A percentile compares a stretch with the other conserved stretches of the same genome.
Conservation (phyloP, 345 rosid species). For the Cardamine occulta region DNA sequence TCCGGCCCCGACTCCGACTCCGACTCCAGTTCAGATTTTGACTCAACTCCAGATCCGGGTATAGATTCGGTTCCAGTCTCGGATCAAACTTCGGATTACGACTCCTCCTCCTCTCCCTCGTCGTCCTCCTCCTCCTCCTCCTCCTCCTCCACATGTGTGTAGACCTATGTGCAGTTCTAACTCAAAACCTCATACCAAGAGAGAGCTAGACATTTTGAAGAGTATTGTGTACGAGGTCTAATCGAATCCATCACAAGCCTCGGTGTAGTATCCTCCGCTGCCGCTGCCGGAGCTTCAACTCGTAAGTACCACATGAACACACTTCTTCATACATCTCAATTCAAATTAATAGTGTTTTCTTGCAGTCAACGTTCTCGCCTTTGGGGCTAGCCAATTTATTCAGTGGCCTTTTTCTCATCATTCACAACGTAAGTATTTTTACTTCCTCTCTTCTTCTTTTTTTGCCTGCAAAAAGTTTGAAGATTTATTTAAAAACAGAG, state of each 20-base stretch:
- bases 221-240: conserved; percentile 85
- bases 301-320: conserved; percentile 51
- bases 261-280: conserved; percentile 83
- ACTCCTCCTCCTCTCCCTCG: too few relatives aligned
- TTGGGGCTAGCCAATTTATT: conserved; percentile 78
- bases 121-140: too few relatives aligned
- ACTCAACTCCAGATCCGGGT: too few relatives aligned
- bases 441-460: background rate
- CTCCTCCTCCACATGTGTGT: background rate
- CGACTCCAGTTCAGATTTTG: too few relatives aligned
- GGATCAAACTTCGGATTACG: too few relatives aligned
- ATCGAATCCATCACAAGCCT: conserved; percentile 77
- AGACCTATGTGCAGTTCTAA: background rate
- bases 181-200: background rate
- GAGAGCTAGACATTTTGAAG: conserved; percentile 67
- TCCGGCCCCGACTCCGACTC: too few relatives aligned
- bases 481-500: conserved; percentile 1
- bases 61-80: too few relatives aligned
- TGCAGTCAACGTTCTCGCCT: conserved; percentile 75
- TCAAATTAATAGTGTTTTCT: conserved; percentile 5
- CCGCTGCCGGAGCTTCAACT: conserved; percentile 69
- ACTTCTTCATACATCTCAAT: background rate
- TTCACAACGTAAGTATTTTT: conserved; percentile 58
- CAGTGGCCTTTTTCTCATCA: conserved; percentile 66
- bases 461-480: background rate